phyloP scores from a whole-genome alignment of 495 filamentous ascomycete species.

The Ramalina intermedia region DNA sequence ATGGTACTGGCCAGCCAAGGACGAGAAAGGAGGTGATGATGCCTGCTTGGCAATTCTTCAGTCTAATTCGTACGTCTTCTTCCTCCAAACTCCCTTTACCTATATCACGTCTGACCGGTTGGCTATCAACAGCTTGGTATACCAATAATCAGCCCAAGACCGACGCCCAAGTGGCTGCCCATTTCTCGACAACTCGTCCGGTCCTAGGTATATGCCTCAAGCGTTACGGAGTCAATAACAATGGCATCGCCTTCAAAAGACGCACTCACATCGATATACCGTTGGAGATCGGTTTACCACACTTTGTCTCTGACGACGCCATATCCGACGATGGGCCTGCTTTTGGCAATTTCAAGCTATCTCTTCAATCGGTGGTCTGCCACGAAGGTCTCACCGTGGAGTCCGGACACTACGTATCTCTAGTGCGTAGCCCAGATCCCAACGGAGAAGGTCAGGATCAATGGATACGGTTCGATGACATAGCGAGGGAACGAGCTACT shows the following conservation, averaged over 20 bases:
- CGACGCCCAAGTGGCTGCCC: conserved; percentile 55
- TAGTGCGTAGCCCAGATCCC: conserved; percentile 42
- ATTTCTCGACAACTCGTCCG: conserved; percentile 60
- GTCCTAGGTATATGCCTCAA: conserved; percentile 87
- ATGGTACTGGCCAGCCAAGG: conserved; percentile 11
- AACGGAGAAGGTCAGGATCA: conserved; percentile 39
- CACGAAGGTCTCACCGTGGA: conserved; percentile 81
- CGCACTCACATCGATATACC: conserved; percentile 85
- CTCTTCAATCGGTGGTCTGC: conserved; percentile 77
- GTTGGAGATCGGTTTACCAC: conserved; percentile 69
- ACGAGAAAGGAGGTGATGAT: conserved; percentile 65
- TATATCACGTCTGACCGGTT: not conserved
- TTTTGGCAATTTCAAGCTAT: conserved; percentile 75
- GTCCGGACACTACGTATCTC: conserved; percentile 80
- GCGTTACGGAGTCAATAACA: conserved; percentile 61
- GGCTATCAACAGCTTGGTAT: conserved; percentile 41
- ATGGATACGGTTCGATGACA: conserved; percentile 88
- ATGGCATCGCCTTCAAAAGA: conserved; percentile 52
- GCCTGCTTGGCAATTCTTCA: conserved; percentile 97
- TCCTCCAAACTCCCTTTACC: not conserved
- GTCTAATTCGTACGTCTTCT: conserved; percentile 54
- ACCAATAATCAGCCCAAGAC: conserved; percentile 56
- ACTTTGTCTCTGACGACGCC: conserved; percentile 76
- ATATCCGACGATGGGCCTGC: conserved; percentile 47
- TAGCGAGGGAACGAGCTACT: conserved; percentile 54